A percentile compares a stretch with the other conserved stretches of the same genome.
phyloP scores from a whole-genome alignment of 2,329 filamentous ascomycete species.

The Cladorrhinum sp. region DNA sequence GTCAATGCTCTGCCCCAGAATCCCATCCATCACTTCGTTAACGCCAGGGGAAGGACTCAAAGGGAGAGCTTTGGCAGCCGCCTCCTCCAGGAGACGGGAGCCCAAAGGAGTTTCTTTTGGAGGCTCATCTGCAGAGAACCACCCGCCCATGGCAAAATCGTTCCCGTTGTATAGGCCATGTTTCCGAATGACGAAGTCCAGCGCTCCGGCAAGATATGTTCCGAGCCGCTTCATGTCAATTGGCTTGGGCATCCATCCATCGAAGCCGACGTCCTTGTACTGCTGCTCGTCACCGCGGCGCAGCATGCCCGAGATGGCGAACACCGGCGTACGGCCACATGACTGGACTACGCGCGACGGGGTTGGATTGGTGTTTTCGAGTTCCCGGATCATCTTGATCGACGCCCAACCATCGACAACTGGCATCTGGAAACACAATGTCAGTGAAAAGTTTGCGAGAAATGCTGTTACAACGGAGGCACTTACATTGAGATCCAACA shows the following conservation, averaged over 20 bases:
- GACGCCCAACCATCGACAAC: constrained; percentile 81
- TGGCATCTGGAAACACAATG: constrained; percentile 66
- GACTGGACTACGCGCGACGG: constrained; percentile 58
- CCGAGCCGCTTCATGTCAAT: constrained; percentile 75
- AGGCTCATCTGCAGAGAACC: constrained; percentile 53
- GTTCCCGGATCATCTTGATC: constrained; percentile 76
- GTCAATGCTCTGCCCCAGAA: not conserved
- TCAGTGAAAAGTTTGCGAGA: constrained; percentile 4
- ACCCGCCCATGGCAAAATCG: constrained; percentile 77
- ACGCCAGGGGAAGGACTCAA: not conserved
- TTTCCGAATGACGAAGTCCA: constrained; percentile 56
- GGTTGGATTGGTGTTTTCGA: constrained; percentile 54
- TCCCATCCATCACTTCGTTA: not conserved
- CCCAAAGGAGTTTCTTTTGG: not conserved
- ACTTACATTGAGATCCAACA: constrained; percentile 87
- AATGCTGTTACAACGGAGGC: constrained; percentile 29
- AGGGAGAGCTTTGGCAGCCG: not conserved
- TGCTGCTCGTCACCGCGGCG: constrained; percentile 59
- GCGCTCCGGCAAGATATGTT: constrained; percentile 66
- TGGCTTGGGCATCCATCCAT: constrained; percentile 88
- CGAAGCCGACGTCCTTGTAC: constrained; percentile 77
- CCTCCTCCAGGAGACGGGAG: not conserved
- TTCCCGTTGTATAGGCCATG: constrained; percentile 66
- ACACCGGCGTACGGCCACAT: constrained; percentile 71
- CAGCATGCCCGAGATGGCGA: constrained; percentile 82